phyloP scores from a whole-genome alignment of 1,284 basidiomycete species.

The Ceratobasidium sp. region DNA sequence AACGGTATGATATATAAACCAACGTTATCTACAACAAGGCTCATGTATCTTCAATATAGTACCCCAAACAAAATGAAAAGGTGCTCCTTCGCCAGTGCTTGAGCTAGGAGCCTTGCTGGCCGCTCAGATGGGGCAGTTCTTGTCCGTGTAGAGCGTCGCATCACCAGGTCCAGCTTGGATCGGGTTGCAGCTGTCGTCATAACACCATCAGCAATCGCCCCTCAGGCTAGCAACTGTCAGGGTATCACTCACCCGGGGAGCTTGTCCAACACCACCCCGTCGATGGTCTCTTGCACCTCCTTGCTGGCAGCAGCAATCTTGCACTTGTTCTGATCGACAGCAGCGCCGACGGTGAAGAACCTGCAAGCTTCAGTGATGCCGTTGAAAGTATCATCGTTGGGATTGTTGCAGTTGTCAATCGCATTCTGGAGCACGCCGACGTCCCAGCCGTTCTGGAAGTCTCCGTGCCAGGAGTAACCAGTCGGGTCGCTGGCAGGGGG shows the following conservation, averaged over 20 bases:
- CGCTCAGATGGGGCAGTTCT: slow-evolving; percentile 42
- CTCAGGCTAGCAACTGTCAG: not conserved
- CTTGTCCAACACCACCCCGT: slow-evolving; percentile 46
- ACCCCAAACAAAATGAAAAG: not conserved
- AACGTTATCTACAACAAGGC: not conserved
- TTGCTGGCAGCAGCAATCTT: slow-evolving; percentile 55
- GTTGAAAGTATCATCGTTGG: slow-evolving; percentile 55
- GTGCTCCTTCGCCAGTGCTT: not conserved
- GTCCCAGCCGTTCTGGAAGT: slow-evolving; percentile 62
- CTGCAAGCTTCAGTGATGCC: slow-evolving; percentile 60
- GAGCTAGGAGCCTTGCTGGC: no score
- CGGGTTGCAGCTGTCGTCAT: slow-evolving; percentile 51
- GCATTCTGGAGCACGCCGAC: slow-evolving; percentile 56
- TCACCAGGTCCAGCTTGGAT: slow-evolving; percentile 48
- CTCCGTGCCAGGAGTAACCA: slow-evolving; percentile 63
- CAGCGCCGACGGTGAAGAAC: slow-evolving; percentile 50
- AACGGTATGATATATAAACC: slow-evolving; percentile 45
- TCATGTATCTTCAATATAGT: not conserved
- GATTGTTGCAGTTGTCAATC: slow-evolving; percentile 63
- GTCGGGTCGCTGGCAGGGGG: slow-evolving; percentile 61
- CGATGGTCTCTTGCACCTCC: slow-evolving; percentile 54
- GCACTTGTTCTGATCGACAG: slow-evolving; percentile 52
- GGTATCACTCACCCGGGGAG: slow-evolving; percentile 50
- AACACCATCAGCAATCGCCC: not conserved
- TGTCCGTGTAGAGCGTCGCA: slow-evolving; percentile 47